These are phyloP conservation scores for Aspergillus sp. DNA, from an alignment of 2,329 filamentous ascomycete species.

Conservation along the genomic window DNA sequence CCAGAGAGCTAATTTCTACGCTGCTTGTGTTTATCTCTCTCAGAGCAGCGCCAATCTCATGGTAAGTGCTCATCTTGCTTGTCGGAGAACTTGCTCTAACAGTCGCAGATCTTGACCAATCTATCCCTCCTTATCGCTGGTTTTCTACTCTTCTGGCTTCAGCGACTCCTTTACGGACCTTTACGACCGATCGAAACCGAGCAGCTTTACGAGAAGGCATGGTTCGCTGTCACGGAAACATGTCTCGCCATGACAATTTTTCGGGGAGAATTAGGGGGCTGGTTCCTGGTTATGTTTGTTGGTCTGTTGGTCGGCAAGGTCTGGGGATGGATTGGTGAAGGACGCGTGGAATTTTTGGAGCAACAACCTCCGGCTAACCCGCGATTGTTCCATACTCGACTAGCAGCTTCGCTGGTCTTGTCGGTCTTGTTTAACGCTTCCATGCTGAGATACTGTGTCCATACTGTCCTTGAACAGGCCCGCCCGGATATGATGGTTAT, in stretches of 20 bases:
- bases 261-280: slow-evolving; percentile 86
- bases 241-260: slow-evolving; percentile 98
- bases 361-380: slow-evolving; percentile 92
- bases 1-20: slow-evolving; percentile 96
- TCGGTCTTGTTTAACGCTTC: slow-evolving; percentile 75
- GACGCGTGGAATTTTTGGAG: slow-evolving; percentile 87
- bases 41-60: slow-evolving; percentile 95
- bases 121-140: slow-evolving; percentile 77
- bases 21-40: slow-evolving; percentile 90
- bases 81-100: slow-evolving; percentile 5
- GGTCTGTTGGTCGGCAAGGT: slow-evolving; percentile 88
- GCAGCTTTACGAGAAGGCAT: slow-evolving; percentile 93
- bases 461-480: slow-evolving; percentile 78
- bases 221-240: slow-evolving; percentile 97
- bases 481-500: slow-evolving; percentile 99
- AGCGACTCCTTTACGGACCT: slow-evolving; percentile 83
- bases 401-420: slow-evolving; percentile 72
- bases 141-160: slow-evolving; percentile 77
- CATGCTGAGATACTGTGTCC: slow-evolving; percentile 76
- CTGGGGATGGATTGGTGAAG: slow-evolving; percentile 98
- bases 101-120: slow-evolving; percentile 76
- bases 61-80: slow-evolving; percentile 47
- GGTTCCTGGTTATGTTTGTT: slow-evolving; percentile 96
- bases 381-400: slow-evolving; percentile 76
- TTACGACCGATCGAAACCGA: slow-evolving; percentile 93